Evolutionary conservation across 2,329 filamentous ascomycete species (phyloP).

Genomic region (Pseudopithomyces maydicus): DNA sequence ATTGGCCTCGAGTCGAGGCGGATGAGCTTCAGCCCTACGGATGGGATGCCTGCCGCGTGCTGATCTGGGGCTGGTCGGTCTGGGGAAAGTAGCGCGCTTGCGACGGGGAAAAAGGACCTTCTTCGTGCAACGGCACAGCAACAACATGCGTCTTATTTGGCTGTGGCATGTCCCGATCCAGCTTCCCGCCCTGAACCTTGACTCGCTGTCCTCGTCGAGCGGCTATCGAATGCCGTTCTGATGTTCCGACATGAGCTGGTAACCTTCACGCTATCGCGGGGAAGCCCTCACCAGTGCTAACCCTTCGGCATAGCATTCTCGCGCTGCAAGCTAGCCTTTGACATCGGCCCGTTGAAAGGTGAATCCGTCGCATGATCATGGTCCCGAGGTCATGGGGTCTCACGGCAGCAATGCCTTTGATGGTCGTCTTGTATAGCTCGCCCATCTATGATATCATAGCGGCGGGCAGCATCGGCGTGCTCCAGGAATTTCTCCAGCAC

Average conservation of each 20-base stretch:
- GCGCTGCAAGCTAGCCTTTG: not conserved
- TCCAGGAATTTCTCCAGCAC: not conserved
- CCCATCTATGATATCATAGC: not conserved
- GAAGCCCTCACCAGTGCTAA: not conserved
- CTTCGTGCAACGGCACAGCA: not conserved
- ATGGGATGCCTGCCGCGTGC: conserved; percentile 2
- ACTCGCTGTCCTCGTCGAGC: not conserved
- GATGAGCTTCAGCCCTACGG: conserved; percentile 1
- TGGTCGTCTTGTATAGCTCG: not conserved
- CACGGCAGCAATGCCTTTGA: not conserved
- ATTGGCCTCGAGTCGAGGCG: conserved; percentile 1
- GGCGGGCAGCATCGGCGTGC: not conserved
- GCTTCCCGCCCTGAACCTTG: not conserved
- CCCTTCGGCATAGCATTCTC: not conserved
- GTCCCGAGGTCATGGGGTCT: conserved; percentile 1
- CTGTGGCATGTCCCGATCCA: not conserved
- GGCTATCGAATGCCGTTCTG: not conserved
- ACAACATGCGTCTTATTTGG: not conserved
- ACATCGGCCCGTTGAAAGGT: not conserved
- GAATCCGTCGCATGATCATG: not conserved
- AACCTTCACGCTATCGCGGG: not conserved
- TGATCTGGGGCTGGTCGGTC: conserved; percentile 4
- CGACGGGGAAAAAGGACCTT: not conserved
- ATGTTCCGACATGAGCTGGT: not conserved
- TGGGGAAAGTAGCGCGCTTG: conserved; percentile 1